Evolutionary conservation across 257 asterid genomes (phyloP).

Genomic region (Solanum ahanhuiri): DNA sequence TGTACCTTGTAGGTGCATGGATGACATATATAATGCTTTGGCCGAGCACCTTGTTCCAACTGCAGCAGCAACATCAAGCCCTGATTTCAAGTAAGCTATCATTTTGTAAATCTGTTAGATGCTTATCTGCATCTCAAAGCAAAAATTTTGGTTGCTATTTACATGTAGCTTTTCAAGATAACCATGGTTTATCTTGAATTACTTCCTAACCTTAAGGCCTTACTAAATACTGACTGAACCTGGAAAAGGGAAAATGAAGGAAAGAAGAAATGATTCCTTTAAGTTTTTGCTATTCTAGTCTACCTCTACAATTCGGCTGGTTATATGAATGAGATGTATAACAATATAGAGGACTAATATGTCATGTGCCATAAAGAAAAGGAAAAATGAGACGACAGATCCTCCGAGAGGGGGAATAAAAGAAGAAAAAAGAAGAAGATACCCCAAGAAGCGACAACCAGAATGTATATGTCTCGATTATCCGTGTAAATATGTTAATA

Average conservation of each 20-base stretch:
- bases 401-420: background rate
- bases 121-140: background rate
- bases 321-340: background rate
- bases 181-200: background rate
- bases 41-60: constrained; percentile 71
- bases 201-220: background rate
- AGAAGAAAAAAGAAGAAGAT: background rate
- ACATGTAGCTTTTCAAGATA: background rate
- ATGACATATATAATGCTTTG: constrained; percentile 61
- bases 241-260: background rate
- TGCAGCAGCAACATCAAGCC: constrained; percentile 69
- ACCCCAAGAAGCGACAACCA: background rate
- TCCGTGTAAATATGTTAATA: background rate
- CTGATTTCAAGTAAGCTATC: constrained; percentile 55
- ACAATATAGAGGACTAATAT: background rate
- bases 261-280: background rate
- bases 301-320: background rate
- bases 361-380: background rate
- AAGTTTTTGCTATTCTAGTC: background rate
- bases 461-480: background rate
- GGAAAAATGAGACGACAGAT: background rate
- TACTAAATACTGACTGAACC: background rate
- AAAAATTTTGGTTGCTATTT: background rate
- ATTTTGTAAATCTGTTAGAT: background rate
- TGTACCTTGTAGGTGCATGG: constrained; percentile 54